These are phyloP conservation scores for Brassica napus DNA, from an alignment of 345 rosid genomes.

Conservation along the genomic window Da-Ae NC_063437.1:5480501-5481000, in stretches of 20 bases:
- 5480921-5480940: constrained; percentile 52
- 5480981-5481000: constrained; percentile 56
- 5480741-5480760: constrained; percentile 59
- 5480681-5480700: constrained; percentile 66
- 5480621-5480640: constrained; percentile 60
- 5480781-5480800: constrained; percentile 62
- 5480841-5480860: constrained; percentile 78
- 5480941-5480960: constrained; percentile 49
- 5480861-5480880: constrained; percentile 83
- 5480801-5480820: constrained; percentile 65
- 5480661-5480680: constrained; percentile 62
- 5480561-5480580: constrained; percentile 57
- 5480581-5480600: constrained; percentile 57
- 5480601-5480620: constrained; percentile 63
- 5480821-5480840: constrained; percentile 72
- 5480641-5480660: constrained; percentile 60
- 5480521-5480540: constrained; percentile 53
- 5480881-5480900: constrained; percentile 80
- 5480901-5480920: constrained; percentile 62
- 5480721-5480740: constrained; percentile 67
- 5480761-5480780: constrained; percentile 57
- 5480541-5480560: constrained; percentile 57
- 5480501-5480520: constrained; percentile 66
- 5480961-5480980: constrained; percentile 50
- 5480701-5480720: constrained; percentile 74